Evolutionary conservation across 352 stramenopile species (phyloP).

Genomic region (Pythium coloratum): DNA sequence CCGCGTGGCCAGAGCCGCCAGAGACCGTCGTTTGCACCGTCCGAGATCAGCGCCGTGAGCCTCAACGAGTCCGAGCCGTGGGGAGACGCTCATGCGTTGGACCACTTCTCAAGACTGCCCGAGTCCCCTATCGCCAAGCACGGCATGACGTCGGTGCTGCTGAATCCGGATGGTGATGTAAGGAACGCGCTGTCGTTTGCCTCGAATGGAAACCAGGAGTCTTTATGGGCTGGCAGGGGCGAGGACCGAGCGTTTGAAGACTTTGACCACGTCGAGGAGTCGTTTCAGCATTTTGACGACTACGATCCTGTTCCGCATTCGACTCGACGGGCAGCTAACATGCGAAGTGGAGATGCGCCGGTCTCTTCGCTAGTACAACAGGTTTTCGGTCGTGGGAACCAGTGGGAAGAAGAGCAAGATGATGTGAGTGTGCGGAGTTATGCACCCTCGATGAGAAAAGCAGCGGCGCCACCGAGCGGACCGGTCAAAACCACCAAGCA

Average conservation of each 20-base stretch:
- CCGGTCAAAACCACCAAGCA: neutral
- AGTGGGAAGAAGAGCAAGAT: neutral
- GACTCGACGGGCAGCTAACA: neutral
- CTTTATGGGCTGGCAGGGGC: constrained; percentile 5
- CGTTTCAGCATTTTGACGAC: constrained; percentile 5
- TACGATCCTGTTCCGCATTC: neutral
- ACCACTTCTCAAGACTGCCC: constrained; percentile 45
- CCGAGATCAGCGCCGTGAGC: constrained; percentile 73
- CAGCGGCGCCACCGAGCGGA: neutral
- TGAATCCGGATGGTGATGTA: constrained; percentile 1
- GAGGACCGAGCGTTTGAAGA: constrained; percentile 2
- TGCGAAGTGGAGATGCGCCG: constrained; percentile 22
- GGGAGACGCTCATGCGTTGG: constrained; percentile 31
- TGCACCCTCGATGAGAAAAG: neutral
- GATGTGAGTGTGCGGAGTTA: neutral
- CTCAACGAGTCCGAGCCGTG: constrained; percentile 81
- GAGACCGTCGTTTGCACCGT: constrained; percentile 31
- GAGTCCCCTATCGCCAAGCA: constrained; percentile 31
- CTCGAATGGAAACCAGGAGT: neutral
- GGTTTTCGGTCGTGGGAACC: constrained; percentile 39
- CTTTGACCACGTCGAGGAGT: neutral
- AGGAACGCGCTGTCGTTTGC: neutral
- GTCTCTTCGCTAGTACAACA: constrained; percentile 62
- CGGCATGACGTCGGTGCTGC: constrained; percentile 12
- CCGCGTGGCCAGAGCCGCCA: neutral